Conservation (phyloP, 177 flowering plant genomes). For the Vitis hybrid region DNA sequence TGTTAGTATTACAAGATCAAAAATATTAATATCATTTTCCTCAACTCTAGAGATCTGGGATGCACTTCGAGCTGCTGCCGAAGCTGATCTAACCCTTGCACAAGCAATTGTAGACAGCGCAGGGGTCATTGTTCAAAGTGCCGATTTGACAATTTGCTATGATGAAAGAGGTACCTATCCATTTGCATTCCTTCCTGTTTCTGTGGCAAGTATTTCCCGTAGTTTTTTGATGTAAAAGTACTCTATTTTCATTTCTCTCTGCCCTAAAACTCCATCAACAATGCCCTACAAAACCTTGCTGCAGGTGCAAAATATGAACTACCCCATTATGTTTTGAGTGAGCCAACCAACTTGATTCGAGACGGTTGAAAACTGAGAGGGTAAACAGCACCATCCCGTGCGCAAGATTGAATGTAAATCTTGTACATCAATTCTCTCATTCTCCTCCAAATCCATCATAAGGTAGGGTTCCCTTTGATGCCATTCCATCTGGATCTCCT, state of each 20-base stretch:
- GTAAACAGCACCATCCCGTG: constrained; percentile 3
- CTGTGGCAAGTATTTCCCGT: too few species aligned
- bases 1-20: too few species aligned
- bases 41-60: constrained; percentile 77
- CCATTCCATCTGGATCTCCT: neutral
- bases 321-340: constrained; percentile 86
- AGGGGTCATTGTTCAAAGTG: constrained; percentile 70
- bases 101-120: constrained; percentile 91
- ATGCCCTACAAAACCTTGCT: constrained; percentile 3
- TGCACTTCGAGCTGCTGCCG: constrained; percentile 93
- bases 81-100: constrained; percentile 66
- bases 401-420: constrained; percentile 43
- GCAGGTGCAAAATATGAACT: constrained; percentile 93
- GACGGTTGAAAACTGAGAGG: constrained; percentile 35
- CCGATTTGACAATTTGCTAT: constrained; percentile 83
- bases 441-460: constrained; percentile 1
- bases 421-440: constrained; percentile 37
- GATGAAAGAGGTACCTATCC: constrained; percentile 77
- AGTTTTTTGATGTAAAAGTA: neutral
- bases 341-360: constrained; percentile 79
- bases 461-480: neutral
- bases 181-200: neutral
- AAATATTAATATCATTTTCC: neutral
- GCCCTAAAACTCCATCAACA: neutral
- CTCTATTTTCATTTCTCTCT: neutral